Base-by-base conservation (phyloP, 1,139 yeast genomes). In the Yamadazyma diospyri region DNA sequence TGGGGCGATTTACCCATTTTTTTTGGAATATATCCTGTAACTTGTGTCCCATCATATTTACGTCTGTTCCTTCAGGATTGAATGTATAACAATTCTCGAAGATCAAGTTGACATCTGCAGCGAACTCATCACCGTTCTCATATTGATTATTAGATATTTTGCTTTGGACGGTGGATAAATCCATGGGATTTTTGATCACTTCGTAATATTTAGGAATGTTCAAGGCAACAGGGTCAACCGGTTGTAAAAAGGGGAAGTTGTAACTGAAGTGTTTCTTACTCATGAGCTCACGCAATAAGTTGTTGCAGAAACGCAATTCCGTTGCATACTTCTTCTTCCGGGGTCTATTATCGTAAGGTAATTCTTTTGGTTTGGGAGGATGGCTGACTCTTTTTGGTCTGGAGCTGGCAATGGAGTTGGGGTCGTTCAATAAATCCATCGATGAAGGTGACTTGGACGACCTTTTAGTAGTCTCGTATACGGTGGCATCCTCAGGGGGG, bases 1-100 rank as follows among this genome's bases (percentile, higher is more conserved):
- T 64, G n/a, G 98, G 98, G 59, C 82, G 76, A 45, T 86, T 89
- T 11, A 78, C 73, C 97, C 97, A 92, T 56, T 81, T 83, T 53
- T 83, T 81, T 50, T 87, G 86, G 54, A 92, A 92, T 6, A 85
- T 74, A 17, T 79, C 79, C 57, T 92, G 97, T 40, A 92, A 66
- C 47, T 87, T 76, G 53, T 86, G 95, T 16, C 98, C 98, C 95
- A 92, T 85, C 73, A 78, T 75, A 57, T 89, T 87, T 24, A 94
- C 98, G 29, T 94, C 95, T 8, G 95, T 81, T 6, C 96, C 95
- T 49, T 86, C 95, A 1, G 98, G 97, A 57, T 92, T 94, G 64
- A 92, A 92, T 16, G 73, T 70, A 59, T 86, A 92, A 62, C 98
- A 92, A 61, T 92, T 92, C 40, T 75, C 68, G 63, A 92, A 88